Evolutionary conservation across 2,329 filamentous ascomycete genomes (phyloP).

Genomic region (Aspergillus unguis): DNA sequence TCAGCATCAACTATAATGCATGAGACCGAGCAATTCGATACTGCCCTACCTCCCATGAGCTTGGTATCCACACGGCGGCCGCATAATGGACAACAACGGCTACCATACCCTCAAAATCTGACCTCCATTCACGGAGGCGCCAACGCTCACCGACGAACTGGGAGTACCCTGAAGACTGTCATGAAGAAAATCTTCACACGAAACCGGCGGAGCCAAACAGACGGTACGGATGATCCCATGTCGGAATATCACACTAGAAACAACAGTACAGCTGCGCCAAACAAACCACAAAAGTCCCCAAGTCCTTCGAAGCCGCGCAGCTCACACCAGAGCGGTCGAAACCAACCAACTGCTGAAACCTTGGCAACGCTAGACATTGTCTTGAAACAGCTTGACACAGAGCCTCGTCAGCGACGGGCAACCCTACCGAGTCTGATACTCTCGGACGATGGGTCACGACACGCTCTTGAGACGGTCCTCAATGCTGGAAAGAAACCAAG

Average conservation of each 20-base stretch:
- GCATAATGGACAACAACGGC: constrained; percentile 18
- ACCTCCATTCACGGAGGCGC: constrained; percentile 23
- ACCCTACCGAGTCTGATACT: constrained; percentile 46
- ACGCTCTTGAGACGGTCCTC: constrained; percentile 24
- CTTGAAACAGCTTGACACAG: constrained; percentile 22
- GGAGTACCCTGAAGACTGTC: constrained; percentile 42
- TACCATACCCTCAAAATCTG: constrained; percentile 21
- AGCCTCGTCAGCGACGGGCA: constrained; percentile 36
- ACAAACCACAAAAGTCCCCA: constrained; percentile 18
- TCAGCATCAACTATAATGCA: not conserved
- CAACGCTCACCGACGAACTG: constrained; percentile 36
- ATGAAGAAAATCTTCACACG: constrained; percentile 45
- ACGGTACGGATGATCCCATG: constrained; percentile 26
- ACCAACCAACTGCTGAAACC: constrained; percentile 21
- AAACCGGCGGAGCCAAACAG: constrained; percentile 34
- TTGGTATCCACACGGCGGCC: constrained; percentile 17
- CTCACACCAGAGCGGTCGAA: constrained; percentile 22
- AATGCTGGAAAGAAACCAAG: constrained; percentile 17
- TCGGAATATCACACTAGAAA: constrained; percentile 19
- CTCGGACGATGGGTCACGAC: constrained; percentile 39
- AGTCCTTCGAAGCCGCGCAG: constrained; percentile 25
- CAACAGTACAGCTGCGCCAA: constrained; percentile 8
- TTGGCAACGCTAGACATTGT: constrained; percentile 20
- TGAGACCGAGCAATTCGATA: constrained; percentile 21
- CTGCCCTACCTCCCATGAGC: constrained; percentile 30